Evolutionary conservation across 345 rosid genomes (phyloP), one percentile per base, ranked within the genome.

Genomic region (Trapa incisa): DNA sequence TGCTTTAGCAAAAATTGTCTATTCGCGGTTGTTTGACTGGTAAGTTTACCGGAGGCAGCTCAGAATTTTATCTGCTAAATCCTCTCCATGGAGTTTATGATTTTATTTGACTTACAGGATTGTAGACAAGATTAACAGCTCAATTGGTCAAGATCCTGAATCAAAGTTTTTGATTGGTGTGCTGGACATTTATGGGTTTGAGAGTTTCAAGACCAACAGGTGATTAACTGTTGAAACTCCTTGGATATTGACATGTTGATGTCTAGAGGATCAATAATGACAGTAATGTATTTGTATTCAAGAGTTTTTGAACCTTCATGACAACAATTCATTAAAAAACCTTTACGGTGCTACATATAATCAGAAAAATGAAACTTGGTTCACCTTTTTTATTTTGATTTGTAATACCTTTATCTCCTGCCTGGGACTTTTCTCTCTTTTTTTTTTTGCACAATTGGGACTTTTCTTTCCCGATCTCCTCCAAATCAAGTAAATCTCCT

Each of bases 201-300:
- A 94, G 86, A 94, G 97, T 87, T 94, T 94, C 92, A 89, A 94
- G 89, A 91, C 96, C 80, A 94, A 94, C 90, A 94, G 99, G 99
- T 94, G 91, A 94, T 84, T 86, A 73, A 81, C 81, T 66, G 84
- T 87, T 29, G 84, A 87, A 80, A 86, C 92, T 81, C 80, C 76
- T 84, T 66, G 79, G 41, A 8, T 32, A 42, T 80, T 74, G 11
- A 37, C 33, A 32, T 29, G 0, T 16, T 5, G 29, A 22, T 22
- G 6, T 3, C 22, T 17, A 56, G 61, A 15, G 61, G 61, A 56
- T 32, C 33, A 56, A 57, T 57, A 57, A 33, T 4, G 37, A 33
- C 9, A 57, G 10, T 8, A 16, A 58, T 29, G 35, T 54, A n/a
- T 54, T 1, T 32, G 37, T n/a, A 9, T 57, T 17, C 9, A 1